These are phyloP conservation scores for Austroboletus niveus DNA, from an alignment of 1,284 basidiomycete genomes.

Conservation along the genomic window DNA sequence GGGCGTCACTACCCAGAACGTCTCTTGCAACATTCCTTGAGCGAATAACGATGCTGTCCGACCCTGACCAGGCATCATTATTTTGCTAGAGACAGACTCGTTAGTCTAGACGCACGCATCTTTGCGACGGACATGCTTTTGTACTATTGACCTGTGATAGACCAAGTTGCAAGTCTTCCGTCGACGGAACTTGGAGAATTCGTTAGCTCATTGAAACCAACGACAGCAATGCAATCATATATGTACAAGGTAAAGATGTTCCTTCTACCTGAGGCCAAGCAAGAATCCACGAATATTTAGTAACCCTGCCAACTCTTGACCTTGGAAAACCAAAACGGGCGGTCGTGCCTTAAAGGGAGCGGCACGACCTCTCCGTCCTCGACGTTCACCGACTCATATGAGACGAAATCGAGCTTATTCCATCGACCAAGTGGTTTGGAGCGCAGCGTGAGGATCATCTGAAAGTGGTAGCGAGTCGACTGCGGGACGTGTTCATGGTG, in stretches of 20 bases:
- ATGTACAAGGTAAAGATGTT: neutral
- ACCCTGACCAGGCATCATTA: constrained; percentile 43
- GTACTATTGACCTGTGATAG: neutral
- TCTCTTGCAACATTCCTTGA: constrained; percentile 50
- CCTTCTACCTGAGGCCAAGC: neutral
- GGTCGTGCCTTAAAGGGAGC: constrained; percentile 77
- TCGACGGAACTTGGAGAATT: too few relatives aligned
- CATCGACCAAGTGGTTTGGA: constrained; percentile 81
- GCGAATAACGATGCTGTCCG: constrained; percentile 1
- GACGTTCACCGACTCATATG: constrained; percentile 74
- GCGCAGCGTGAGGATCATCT: constrained; percentile 79
- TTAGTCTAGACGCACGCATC: constrained; percentile 18
- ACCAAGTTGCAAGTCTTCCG: too few relatives aligned
- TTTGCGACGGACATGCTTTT: neutral
- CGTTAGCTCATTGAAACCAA: neutral
- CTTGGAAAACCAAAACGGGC: constrained; percentile 92
- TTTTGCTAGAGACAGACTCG: constrained; percentile 52
- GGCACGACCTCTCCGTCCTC: constrained; percentile 73
- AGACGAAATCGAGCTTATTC: constrained; percentile 81
- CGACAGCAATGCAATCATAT: neutral
- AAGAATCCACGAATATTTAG: constrained; percentile 5
- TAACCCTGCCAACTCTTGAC: constrained; percentile 54
- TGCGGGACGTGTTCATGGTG: constrained; percentile 13
- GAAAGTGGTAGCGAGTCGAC: constrained; percentile 69
- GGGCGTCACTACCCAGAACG: constrained; percentile 77